phyloP scores from a whole-genome alignment of 345 rosid species.

The Eucalyptus marginata region DNA sequence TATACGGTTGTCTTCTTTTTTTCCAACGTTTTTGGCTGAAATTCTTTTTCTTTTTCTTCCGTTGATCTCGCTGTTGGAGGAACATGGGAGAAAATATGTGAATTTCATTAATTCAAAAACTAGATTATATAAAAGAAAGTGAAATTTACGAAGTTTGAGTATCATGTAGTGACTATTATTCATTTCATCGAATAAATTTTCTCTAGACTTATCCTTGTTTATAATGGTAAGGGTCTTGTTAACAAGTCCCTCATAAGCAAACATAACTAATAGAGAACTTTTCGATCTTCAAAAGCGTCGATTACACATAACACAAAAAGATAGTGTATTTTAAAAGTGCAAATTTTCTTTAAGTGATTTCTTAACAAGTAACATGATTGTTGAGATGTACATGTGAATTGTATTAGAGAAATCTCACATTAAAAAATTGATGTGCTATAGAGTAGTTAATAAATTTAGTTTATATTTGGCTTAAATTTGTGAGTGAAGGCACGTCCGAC shows the following conservation, averaged over 20 bases:
- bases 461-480: too few species aligned
- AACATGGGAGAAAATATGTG: background rate
- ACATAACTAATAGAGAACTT: background rate
- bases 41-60: background rate
- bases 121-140: background rate
- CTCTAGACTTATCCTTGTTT: background rate
- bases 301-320: background rate
- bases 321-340: background rate
- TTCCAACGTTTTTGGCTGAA: background rate
- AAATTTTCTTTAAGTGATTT: background rate
- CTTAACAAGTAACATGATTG: background rate
- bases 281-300: background rate
- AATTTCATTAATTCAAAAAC: background rate
- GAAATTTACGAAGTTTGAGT: background rate
- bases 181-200: background rate
- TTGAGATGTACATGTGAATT: background rate
- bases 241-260: background rate
- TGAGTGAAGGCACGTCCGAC: accelerated
- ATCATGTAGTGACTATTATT: background rate
- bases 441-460: too few species aligned
- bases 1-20: background rate
- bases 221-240: background rate
- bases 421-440: background rate
- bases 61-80: background rate
- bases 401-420: background rate